Conservation (phyloP, 176 grass and related monocot genomes). For the Echinochloa phyllopogon region DNA sequence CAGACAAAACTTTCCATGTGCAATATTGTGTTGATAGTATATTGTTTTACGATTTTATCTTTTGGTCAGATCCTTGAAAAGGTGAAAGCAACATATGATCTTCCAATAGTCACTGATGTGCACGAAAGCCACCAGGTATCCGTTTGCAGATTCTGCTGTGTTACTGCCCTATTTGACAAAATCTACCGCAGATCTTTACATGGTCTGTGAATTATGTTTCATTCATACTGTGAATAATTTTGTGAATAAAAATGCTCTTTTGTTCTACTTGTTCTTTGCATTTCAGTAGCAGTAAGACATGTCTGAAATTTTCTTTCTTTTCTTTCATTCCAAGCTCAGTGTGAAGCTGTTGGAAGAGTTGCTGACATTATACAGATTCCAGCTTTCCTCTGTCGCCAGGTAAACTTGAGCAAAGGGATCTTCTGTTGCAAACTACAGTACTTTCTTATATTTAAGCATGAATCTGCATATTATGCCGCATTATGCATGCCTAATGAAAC, state of each 20-base stretch:
- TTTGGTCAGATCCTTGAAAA: constrained; percentile 85
- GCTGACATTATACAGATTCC: constrained; percentile 99
- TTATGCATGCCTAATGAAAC: constrained; percentile 39
- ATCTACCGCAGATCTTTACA: constrained; percentile 10
- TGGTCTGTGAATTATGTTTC: constrained; percentile 18
- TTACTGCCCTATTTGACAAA: not conserved
- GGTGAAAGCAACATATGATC: constrained; percentile 80
- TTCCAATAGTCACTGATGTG: constrained; percentile 90
- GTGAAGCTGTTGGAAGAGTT: constrained; percentile 94
- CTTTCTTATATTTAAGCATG: constrained; percentile 15
- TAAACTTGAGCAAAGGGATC: constrained; percentile 29
- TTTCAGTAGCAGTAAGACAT: constrained; percentile 1
- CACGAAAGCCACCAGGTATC: constrained; percentile 92
- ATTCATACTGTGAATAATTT: not conserved
- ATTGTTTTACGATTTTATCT: constrained; percentile 13
- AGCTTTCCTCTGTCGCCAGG: constrained; percentile 97
- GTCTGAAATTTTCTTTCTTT: not conserved
- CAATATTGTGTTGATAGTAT: not conserved
- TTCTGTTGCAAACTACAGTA: not conserved
- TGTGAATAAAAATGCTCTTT: not conserved
- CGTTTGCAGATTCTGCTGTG: not conserved
- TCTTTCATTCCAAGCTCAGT: constrained; percentile 45
- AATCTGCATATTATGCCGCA: not conserved
- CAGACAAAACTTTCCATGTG: not conserved
- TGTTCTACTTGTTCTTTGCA: not conserved